Evolutionary conservation across 2,329 filamentous ascomycete genomes (phyloP).

Genomic region (Phaeoacremonium minimum): DNA sequence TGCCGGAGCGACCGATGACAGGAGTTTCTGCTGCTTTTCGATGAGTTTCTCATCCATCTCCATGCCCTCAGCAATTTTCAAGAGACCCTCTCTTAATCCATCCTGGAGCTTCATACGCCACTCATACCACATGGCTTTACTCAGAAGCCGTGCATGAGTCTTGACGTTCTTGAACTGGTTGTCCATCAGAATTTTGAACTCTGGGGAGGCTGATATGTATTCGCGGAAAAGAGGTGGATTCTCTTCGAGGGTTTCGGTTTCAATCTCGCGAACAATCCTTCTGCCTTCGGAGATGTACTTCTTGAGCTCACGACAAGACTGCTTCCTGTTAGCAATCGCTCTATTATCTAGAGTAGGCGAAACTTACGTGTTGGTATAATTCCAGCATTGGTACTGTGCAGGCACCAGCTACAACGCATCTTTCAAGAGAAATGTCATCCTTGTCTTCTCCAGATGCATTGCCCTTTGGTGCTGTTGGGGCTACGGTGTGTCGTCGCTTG

Average conservation of each 20-base stretch:
- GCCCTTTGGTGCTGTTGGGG: conserved; percentile 44
- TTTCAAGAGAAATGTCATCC: conserved; percentile 61
- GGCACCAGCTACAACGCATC: conserved; percentile 80
- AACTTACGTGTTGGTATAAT: conserved; percentile 79
- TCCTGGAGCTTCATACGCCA: conserved; percentile 88
- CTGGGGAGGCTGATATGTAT: conserved; percentile 79
- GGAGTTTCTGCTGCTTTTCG: conserved; percentile 60
- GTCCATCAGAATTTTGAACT: conserved; percentile 84
- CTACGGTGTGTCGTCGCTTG: conserved; percentile 81
- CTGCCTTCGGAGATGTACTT: conserved; percentile 94
- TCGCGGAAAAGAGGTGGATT: conserved; percentile 90
- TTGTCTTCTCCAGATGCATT: conserved; percentile 32
- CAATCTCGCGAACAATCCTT: conserved; percentile 84
- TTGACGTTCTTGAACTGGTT: conserved; percentile 98
- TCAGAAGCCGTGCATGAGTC: conserved; percentile 81
- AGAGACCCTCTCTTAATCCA: conserved; percentile 75
- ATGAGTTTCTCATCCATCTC: conserved; percentile 66
- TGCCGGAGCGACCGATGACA: conserved; percentile 64
- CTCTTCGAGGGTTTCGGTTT: conserved; percentile 81
- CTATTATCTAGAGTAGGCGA: conserved; percentile 1
- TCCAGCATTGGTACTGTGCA: conserved; percentile 92
- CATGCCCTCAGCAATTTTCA: conserved; percentile 74
- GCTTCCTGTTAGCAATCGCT: conserved; percentile 14
- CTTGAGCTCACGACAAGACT: conserved; percentile 89
- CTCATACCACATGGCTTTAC: conserved; percentile 97